These are phyloP conservation scores for Plectranthus barbatus DNA, from an alignment of 257 asterid genomes.

Conservation along the genomic window DNA sequence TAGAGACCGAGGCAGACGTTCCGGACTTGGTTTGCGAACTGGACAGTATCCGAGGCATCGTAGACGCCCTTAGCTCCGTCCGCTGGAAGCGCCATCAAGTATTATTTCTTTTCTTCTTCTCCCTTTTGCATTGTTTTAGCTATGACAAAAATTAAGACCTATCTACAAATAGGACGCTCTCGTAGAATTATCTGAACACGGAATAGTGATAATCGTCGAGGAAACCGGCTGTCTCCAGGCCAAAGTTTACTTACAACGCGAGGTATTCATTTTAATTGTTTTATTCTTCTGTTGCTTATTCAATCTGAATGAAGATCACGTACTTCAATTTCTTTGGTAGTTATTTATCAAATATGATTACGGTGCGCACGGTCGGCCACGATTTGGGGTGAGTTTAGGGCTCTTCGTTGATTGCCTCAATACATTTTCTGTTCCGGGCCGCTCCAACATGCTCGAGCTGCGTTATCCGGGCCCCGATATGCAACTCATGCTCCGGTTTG, in stretches of 20 bases:
- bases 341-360: conserved; percentile 68
- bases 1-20: conserved; percentile 22
- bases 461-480: conserved; percentile 93
- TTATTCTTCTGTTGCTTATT: background rate
- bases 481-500: conserved; percentile 85
- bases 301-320: background rate
- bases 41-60: conserved; percentile 84
- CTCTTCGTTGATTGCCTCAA: conserved; percentile 76
- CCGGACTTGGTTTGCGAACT: conserved; percentile 76
- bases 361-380: conserved; percentile 77
- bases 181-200: conserved; percentile 82
- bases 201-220: conserved; percentile 83
- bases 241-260: conserved; percentile 80
- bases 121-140: background rate
- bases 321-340: conserved; percentile 23
- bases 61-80: conserved; percentile 83
- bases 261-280: conserved; percentile 34
- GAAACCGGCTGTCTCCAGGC: conserved; percentile 94
- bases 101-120: background rate
- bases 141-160: background rate
- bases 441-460: conserved; percentile 55
- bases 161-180: conserved; percentile 60
- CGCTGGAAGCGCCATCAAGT: conserved; percentile 97
- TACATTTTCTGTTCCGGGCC: conserved; percentile 78
- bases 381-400: conserved; percentile 89